Base-by-base conservation (phyloP, 2,329 filamentous ascomycete species). In the Colletotrichum gigasporum region DNA sequence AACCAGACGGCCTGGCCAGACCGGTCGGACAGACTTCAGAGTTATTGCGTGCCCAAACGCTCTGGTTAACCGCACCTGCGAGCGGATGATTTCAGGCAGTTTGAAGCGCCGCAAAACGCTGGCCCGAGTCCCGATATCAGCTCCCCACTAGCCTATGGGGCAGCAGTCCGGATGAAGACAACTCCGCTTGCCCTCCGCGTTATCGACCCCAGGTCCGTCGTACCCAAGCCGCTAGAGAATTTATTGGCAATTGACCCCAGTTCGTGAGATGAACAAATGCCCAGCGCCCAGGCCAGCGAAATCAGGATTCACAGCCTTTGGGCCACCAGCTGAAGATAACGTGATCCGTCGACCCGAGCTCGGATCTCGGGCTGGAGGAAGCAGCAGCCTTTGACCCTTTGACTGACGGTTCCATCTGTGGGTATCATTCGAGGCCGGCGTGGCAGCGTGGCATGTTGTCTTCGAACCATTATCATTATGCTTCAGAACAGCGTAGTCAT, bases 51-150 rank as follows among this genome's bases (percentile, higher is more conserved):
- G 56, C 42, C 47, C 44, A 44, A 16, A 37, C 26, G 28, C 22
- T 53, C 41, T 41, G 44, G 16, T 61, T 65, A 54, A 42, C 56
- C 48, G 35, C 56, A 62, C 56, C 61, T 64, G 34, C 61, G 42
- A 65, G 42, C 56, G 42, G 35, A 34, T 41, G 55, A 41, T 56
- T 50, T 35, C 42, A 54, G 41, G 61, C 48, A 64, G 11, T 37
- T 37, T 61, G 56, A 65, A 65, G 56, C 62, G 56, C 62, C 62
- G 62, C 56, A 61, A 44, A 50, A 42, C 35, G 48, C 56, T 64
- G 42, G 22, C 42, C 62, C 56, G 48, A 55, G 48, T 18, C 56
- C 56, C 42, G 42, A 64, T 50, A 42, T 54, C 61, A 48, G 22
- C 42, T 51, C 61, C 30, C 61, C 56, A 50, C 61, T n/a, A 35